Percentiles rank a stretch among this genome's conserved stretches.
Evolutionary conservation across 352 stramenopile species (phyloP).

Genomic region (Blastocystis sp.): DNA sequence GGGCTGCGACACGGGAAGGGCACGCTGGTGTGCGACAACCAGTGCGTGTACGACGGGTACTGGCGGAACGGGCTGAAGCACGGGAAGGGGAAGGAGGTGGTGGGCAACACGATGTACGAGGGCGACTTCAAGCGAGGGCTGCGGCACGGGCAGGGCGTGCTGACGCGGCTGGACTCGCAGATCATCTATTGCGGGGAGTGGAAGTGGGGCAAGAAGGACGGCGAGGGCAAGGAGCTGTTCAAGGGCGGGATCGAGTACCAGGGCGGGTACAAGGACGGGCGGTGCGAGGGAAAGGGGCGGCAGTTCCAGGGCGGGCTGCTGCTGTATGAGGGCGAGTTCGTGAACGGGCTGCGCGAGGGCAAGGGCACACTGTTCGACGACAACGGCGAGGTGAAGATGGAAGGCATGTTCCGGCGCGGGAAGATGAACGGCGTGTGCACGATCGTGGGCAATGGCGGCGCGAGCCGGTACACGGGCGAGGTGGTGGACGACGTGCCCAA

Average conservation of each 20-base stretch:
- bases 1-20: slow-evolving; percentile 31
- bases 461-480: slow-evolving; percentile 6
- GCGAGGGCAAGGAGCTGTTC: slow-evolving; percentile 54
- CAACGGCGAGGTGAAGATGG: slow-evolving; percentile 17
- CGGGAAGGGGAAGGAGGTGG: slow-evolving; percentile 43
- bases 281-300: slow-evolving; percentile 35
- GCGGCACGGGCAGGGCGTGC: slow-evolving; percentile 33
- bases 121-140: slow-evolving; percentile 35
- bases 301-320: slow-evolving; percentile 32
- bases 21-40: background rate
- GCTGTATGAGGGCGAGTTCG: slow-evolving; percentile 61
- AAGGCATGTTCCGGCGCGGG: slow-evolving; percentile 11
- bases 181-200: slow-evolving; percentile 54
- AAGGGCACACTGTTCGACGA: slow-evolving; percentile 24
- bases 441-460: background rate
- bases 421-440: slow-evolving; percentile 55
- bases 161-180: slow-evolving; percentile 21
- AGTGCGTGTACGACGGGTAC: slow-evolving; percentile 37
- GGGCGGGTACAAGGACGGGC: slow-evolving; percentile 43
- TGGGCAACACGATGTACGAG: slow-evolving; percentile 9
- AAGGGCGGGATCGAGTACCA: slow-evolving; percentile 60
- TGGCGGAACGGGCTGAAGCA: slow-evolving; percentile 42
- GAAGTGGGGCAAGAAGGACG: slow-evolving; percentile 46
- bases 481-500: slow-evolving; percentile 48
- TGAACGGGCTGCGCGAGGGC: slow-evolving; percentile 56